Base-by-base conservation (phyloP, 2,329 filamentous ascomycete species). In the Penicillium sp. region DNA sequence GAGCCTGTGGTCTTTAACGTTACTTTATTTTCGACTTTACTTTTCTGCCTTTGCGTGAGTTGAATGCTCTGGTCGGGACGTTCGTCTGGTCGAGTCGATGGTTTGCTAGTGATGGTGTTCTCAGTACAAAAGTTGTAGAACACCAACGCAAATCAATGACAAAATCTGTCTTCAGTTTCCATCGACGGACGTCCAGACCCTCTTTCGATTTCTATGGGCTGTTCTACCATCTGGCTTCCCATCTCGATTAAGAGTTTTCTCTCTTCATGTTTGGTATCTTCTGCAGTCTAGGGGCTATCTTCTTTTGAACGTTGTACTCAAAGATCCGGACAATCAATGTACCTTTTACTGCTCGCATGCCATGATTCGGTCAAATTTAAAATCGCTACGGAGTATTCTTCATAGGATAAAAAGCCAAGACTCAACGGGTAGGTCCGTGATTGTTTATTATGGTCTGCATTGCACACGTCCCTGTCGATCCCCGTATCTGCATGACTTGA, bases 311-410 rank as follows among this genome's bases (percentile, higher is more conserved):
- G 30, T 42, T 55, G 45, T 47, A 49, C 38, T 41, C 39, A 38
- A 47, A 39, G 33, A 37, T 42, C 42, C 31, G 46, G n/a, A 22
- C 33, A 46, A 48, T 52, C 41, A 41, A 52, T 54, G 49, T 54
- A 54, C 37, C 41, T 48, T 51, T 35, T 49, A 54, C 27, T 35
- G 20, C 35, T 42, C 25, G n/a, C n/a, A n/a, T n/a, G n/a, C n/a
- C n/a, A n/a, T n/a, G n/a, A n/a, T n/a, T n/a, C n/a, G n/a, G n/a
- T n/a, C n/a, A n/a, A n/a, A n/a, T n/a, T n/a, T n/a, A n/a, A n/a
- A n/a, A n/a, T n/a, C n/a, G n/a, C n/a, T 22, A 22, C 18, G 18
- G 18, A 22, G 18, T 22, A 22, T 5, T n/a, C n/a, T n/a, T n/a
- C n/a, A n/a, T n/a, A n/a, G n/a, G n/a, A n/a, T n/a, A n/a, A n/a